phyloP scores from a whole-genome alignment of 495 filamentous ascomycete species.

The Podospora fimiseda region DNA sequence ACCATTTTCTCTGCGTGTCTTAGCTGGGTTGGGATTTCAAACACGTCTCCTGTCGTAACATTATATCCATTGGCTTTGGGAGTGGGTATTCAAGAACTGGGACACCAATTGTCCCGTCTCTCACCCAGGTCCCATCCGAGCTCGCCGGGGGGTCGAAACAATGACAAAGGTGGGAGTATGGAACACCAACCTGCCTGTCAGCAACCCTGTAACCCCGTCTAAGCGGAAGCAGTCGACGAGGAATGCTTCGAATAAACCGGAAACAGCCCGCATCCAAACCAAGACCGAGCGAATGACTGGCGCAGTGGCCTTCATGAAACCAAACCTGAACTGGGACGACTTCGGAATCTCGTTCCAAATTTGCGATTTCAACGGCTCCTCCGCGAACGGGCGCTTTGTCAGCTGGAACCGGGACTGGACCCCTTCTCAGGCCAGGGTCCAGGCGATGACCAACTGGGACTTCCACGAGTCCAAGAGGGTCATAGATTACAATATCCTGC shows the following conservation, averaged over 20 bases:
- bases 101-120: too few relatives aligned
- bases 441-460: conserved; percentile 4
- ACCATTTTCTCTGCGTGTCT: background rate
- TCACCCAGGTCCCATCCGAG: conserved; percentile 1
- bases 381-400: background rate
- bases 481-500: background rate
- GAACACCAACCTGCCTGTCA: background rate
- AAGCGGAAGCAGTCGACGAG: background rate
- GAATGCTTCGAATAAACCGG: background rate
- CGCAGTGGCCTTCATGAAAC: conserved; percentile 3
- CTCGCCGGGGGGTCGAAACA: background rate
- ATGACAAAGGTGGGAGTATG: conserved; percentile 1
- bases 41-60: background rate
- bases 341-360: conserved; percentile 1
- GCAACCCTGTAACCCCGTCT: background rate
- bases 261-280: background rate
- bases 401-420: conserved; percentile 1
- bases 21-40: background rate
- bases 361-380: background rate
- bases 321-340: conserved; percentile 2
- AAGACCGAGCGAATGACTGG: background rate
- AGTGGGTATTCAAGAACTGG: too few relatives aligned
- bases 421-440: background rate
- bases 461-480: background rate
- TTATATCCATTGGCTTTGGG: background rate